Evolutionary conservation across 345 rosid genomes (phyloP), one percentile per base, ranked within the genome.

Genomic region (Streptanthus diversifolius): DNA sequence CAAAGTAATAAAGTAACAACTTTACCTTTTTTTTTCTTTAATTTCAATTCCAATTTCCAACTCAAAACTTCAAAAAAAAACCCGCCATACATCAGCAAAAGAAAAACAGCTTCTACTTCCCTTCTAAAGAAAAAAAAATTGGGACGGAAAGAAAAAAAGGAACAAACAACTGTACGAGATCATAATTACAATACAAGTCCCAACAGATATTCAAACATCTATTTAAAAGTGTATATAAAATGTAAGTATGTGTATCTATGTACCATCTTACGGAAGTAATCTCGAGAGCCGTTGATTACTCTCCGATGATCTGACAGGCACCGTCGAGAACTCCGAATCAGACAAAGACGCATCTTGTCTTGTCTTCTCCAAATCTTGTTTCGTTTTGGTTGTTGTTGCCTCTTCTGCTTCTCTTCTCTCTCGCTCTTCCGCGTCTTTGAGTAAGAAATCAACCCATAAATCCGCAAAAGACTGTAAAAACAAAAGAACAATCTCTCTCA

Each of bases 391-490:
- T 27, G 75, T 76, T 1, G 63, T 72, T 33, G 51, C 69, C 29
- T 78, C 85, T 58, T 81, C 87, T 19, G 84, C 66, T 64, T 83
- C 93, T 77, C 85, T 80, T 85, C 74, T 87, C 67, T 84, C 97
- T 63, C 90, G 84, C 70, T 88, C 90, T 71, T 88, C 90, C 11
- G 85, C 83, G 80, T 93, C 97, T 81, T 86, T 88, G 77, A 93
- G 98, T 72, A 90, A 92, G 88, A 87, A 90, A 78, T 93, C 98
- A 72, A 90, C 98, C 97, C 98, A 93, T 12, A 89, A 80, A 83
- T 93, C 96, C 73, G 96, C 88, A 74, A 93, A 85, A 15, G 98
- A 93, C 98, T 93, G 86, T 17, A 24, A 35, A 25, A 61, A 36
- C 11, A 22, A 12, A 63, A 43, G 35, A 69, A 32, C 32, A 51